Evolutionary conservation across 192 early-diverging fungal species (phyloP).

Genomic region (Phycomyces nitens): DNA sequence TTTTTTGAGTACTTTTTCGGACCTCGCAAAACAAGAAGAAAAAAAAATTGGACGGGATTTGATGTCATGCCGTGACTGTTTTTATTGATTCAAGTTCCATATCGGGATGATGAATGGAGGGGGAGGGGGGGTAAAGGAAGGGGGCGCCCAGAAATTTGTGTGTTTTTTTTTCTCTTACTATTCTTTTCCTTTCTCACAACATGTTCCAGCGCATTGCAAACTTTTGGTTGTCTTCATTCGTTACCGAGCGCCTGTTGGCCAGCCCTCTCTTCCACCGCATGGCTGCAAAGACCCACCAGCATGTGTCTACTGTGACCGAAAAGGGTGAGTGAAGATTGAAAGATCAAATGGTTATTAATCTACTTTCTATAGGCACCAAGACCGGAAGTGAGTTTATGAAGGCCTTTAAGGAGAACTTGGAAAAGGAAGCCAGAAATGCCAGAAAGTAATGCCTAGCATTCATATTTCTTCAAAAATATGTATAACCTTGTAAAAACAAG

Average conservation of each 20-base stretch:
- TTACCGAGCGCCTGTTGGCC: conserved; percentile 38
- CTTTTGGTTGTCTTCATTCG: conserved; percentile 35
- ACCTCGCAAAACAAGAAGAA: too few species aligned
- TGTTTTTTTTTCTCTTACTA: conserved; percentile 11
- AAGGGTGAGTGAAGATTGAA: conserved; percentile 27
- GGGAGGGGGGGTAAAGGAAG: too few species aligned
- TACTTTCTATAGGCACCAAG: conserved; percentile 14
- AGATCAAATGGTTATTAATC: background rate
- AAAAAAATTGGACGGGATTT: conserved; percentile 2
- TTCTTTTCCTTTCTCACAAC: conserved; percentile 1
- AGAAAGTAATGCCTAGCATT: too few species aligned
- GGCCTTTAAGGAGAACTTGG: conserved; percentile 41
- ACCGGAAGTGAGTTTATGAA: conserved; percentile 29
- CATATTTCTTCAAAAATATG: too few species aligned
- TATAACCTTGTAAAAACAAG: too few species aligned
- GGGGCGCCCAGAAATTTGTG: conserved; percentile 2
- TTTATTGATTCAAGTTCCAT: background rate
- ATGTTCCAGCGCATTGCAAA: conserved; percentile 40
- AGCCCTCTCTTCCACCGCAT: conserved; percentile 35
- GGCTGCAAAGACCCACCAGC: conserved; percentile 37
- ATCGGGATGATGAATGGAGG: too few species aligned
- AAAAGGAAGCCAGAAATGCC: conserved; percentile 34
- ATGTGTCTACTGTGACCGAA: conserved; percentile 31
- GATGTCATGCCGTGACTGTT: background rate
- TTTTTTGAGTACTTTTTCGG: too few species aligned